A percentile compares a stretch with the other conserved stretches of the same genome.
phyloP scores from a whole-genome alignment of 73 alveolate genomes.

The Tetrahymena borealis region DNA sequence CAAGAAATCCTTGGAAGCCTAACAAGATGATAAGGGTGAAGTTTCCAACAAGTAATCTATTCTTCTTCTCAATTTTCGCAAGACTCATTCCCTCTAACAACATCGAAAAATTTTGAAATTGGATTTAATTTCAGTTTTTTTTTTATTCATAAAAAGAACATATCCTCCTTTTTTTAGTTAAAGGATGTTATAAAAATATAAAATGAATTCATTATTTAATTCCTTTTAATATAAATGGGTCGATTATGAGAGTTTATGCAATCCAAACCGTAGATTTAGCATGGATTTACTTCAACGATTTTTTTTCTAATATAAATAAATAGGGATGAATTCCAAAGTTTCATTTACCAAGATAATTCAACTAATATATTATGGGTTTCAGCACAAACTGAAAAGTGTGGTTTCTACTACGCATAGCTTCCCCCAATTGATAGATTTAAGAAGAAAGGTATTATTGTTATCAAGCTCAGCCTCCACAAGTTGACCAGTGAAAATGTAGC shows the following conservation, averaged over 20 bases:
- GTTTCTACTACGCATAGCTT: neutral
- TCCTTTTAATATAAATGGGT: too few species aligned
- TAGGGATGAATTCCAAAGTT: neutral
- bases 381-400: neutral
- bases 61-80: neutral
- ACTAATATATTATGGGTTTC: neutral
- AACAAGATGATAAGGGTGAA: neutral
- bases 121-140: neutral
- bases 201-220: too few species aligned
- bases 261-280: too few species aligned
- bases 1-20: neutral
- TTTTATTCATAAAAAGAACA: neutral
- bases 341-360: neutral
- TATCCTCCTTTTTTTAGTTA: too few species aligned
- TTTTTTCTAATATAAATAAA: neutral
- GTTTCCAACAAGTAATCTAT: neutral
- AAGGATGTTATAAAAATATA: too few species aligned
- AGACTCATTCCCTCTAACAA: neutral
- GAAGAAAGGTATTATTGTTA: neutral
- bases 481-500: neutral
- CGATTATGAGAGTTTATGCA: too few species aligned
- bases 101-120: neutral
- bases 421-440: neutral
- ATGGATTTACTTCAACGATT: too few species aligned
- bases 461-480: neutral